phyloP scores from a whole-genome alignment of 2,329 filamentous ascomycete species.

The Fusarium musae region DNA sequence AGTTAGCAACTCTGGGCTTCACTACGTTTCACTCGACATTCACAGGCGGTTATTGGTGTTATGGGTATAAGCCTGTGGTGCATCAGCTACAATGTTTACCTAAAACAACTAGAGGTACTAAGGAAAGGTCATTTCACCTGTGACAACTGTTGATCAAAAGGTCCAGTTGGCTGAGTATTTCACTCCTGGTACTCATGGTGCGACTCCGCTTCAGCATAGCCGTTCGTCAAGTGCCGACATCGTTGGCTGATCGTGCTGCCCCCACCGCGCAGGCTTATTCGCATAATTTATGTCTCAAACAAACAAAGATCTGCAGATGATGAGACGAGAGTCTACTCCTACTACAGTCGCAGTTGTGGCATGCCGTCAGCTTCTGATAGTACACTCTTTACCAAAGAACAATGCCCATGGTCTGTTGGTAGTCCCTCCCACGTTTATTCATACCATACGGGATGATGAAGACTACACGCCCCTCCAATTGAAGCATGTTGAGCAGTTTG shows the following conservation, averaged over 20 bases:
- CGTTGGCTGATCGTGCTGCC: conserved; percentile 5
- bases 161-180: neutral
- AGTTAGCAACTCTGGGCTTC: neutral
- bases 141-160: neutral
- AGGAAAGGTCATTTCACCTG: neutral
- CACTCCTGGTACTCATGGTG: neutral
- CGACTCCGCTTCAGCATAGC: conserved; percentile 7
- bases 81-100: neutral
- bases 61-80: neutral
- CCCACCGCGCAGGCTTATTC: neutral
- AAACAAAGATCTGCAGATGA: conserved; percentile 1
- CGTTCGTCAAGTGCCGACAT: conserved; percentile 22
- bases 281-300: neutral
- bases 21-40: neutral
- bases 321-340: neutral
- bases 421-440: conserved; percentile 14
- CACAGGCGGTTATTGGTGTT: neutral
- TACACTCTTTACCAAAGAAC: conserved; percentile 4
- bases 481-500: neutral
- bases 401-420: conserved; percentile 1
- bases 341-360: neutral
- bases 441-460: neutral
- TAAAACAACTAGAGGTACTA: neutral
- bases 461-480: conserved; percentile 10
- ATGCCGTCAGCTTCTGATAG: neutral